phyloP scores from a whole-genome alignment of 2,329 filamentous ascomycete species.

The Xylaria hypoxylon region DNA sequence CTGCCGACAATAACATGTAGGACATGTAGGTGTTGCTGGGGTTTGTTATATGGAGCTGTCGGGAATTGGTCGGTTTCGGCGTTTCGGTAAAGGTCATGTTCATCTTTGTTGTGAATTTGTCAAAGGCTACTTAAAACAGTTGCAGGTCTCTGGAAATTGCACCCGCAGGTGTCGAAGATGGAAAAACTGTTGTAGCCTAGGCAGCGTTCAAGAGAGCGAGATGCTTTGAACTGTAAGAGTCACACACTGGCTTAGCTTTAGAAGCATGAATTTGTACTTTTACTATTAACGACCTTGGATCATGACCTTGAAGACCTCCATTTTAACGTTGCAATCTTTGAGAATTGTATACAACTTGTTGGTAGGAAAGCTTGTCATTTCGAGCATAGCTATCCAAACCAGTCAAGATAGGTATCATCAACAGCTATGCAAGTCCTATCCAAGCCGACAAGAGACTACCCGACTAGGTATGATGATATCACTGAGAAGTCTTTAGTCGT shows the following conservation, averaged over 20 bases:
- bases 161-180: not conserved
- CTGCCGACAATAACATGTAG: constrained; percentile 49
- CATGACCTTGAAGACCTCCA: not conserved
- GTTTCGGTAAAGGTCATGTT: constrained; percentile 24
- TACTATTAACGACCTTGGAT: constrained; percentile 5
- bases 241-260: not conserved
- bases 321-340: not conserved
- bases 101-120: constrained; percentile 8
- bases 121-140: constrained; percentile 2
- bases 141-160: constrained; percentile 7
- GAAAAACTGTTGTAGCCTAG: not conserved
- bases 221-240: not conserved
- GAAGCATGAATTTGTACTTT: constrained; percentile 2
- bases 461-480: not conserved
- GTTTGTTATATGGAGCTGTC: constrained; percentile 6
- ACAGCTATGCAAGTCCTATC: not conserved
- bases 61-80: constrained; percentile 23
- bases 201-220: not conserved
- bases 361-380: not conserved
- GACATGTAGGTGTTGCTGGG: constrained; percentile 41
- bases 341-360: not conserved
- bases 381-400: not conserved
- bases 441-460: not conserved
- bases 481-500: too few relatives aligned
- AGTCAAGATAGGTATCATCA: not conserved